phyloP scores from a whole-genome alignment of 257 asterid genomes.

The Echites panduratus region DNA sequence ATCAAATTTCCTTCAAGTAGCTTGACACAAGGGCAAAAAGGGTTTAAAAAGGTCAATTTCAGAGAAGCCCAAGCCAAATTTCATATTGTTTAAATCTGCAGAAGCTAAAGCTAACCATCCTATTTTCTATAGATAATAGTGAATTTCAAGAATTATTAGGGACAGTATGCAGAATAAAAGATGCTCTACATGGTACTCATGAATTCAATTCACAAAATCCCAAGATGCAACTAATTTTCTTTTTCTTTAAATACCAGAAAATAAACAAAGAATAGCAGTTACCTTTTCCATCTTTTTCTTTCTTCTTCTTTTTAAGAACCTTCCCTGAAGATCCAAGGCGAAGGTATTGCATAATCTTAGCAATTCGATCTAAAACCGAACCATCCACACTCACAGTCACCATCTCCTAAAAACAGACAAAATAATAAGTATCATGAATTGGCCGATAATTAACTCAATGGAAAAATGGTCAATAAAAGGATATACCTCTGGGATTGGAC shows the following conservation, averaged over 20 bases:
- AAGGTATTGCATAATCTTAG: slow-evolving; percentile 95
- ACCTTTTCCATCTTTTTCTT: slow-evolving; percentile 90
- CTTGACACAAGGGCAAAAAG: not conserved
- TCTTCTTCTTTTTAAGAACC: slow-evolving; percentile 95
- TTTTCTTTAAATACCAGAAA: not conserved
- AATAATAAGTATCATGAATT: not conserved
- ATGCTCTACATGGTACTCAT: not conserved
- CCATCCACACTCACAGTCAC: slow-evolving; percentile 94
- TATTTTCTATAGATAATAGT: not conserved
- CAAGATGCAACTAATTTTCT: not conserved
- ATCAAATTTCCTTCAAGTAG: not conserved
- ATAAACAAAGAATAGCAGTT: not conserved
- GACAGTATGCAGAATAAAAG: not conserved
- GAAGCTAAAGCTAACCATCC: not conserved
- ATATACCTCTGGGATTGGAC: slow-evolving; percentile 93
- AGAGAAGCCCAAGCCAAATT: not conserved
- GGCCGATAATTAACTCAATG: slow-evolving; percentile 2
- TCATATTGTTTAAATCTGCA: not conserved
- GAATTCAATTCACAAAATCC: not conserved
- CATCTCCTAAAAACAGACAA: slow-evolving; percentile 68
- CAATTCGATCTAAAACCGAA: slow-evolving; percentile 88
- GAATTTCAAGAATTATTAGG: not conserved
- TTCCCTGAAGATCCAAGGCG: slow-evolving; percentile 99
- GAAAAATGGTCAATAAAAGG: not conserved
- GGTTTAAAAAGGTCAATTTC: not conserved